Base-by-base conservation (phyloP, 179 eudicot species). In the Heliamphora pulchella region DNA sequence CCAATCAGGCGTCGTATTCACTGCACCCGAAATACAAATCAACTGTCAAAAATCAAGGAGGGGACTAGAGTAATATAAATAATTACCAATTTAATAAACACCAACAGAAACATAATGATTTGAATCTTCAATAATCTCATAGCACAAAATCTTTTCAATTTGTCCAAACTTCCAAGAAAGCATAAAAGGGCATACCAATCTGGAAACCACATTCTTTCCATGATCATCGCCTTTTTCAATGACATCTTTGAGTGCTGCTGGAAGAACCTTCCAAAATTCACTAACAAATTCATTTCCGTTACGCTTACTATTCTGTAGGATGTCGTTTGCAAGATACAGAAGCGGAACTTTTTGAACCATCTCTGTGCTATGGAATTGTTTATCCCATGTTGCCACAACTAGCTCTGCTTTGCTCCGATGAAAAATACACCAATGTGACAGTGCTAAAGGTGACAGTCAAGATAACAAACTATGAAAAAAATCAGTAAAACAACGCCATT, bases 401-500 rank as follows among this genome's bases (percentile, higher is more conserved):
- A 84, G 88, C 67, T 91, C 96, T 17, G 99, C 97, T 85, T 95
- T 91, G 85, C 91, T 87, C 79, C 90, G 99, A 79, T 96, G 99
- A 83, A 93, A 93, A 78, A 96, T 96, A 83, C 98, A 96, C 99
- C 99, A 96, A 81, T 96, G 99, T 9, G 99, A 96, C 86, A 96
- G 82, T 31, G 99, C 99, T 93, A 83, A 54, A 51, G 48, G 71
- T 48, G 20, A 17, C 71, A 86, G 90, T 91, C 82, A 94, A 91
- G 97, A 79, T 22, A 75, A 72, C 86, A 80, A 76, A 53, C 58
- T 61, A 57, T 1, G 8, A 69, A n/a, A n/a, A n/a, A n/a, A n/a
- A n/a, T n/a, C n/a, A n/a, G n/a, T 22, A 65, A 65, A 22, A 1
- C 46, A 31, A 31, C 10, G 69, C 69, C 22, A 65, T 10, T 4